A percentile compares a stretch with the other conserved stretches of the same genome.
Evolutionary conservation across 257 asterid species (phyloP).

Genomic region (Salvia splendens): DNA sequence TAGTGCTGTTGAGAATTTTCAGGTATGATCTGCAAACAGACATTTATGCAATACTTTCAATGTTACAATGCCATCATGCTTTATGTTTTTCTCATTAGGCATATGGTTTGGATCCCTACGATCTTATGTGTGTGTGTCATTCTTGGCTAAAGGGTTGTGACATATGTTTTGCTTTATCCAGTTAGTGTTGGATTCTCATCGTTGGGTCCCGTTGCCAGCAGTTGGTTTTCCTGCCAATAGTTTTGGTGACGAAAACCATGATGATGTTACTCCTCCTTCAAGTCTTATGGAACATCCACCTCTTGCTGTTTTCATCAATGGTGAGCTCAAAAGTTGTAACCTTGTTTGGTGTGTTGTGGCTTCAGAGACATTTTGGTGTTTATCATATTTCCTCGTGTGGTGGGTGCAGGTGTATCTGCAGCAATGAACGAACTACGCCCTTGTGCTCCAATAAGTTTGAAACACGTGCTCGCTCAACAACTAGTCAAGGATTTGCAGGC

Average conservation of each 20-base stretch:
- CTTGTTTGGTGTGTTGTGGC: constrained; percentile 1
- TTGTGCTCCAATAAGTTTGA: constrained; percentile 86
- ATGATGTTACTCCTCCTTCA: constrained; percentile 83
- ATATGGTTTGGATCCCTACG: constrained; percentile 16
- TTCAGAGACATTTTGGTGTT: background rate
- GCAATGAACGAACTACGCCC: constrained; percentile 98
- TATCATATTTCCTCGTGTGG: constrained; percentile 19
- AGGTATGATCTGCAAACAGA: constrained; percentile 49
- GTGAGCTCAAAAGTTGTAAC: constrained; percentile 35
- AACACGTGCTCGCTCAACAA: constrained; percentile 57
- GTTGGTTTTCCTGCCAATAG: constrained; percentile 85
- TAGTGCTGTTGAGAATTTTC: constrained; percentile 90
- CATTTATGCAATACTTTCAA: constrained; percentile 4
- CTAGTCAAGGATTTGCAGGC: constrained; percentile 57
- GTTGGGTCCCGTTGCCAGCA: constrained; percentile 81
- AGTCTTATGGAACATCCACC: constrained; percentile 98
- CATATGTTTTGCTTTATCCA: constrained; percentile 45
- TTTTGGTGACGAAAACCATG: constrained; percentile 76
- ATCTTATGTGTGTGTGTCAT: too few relatives aligned
- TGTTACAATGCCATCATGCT: constrained; percentile 13
- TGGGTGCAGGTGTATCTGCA: constrained; percentile 78
- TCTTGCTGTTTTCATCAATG: constrained; percentile 86
- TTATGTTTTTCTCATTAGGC: constrained; percentile 9
- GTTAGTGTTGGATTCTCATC: constrained; percentile 91
- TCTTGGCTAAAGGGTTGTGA: background rate